These are phyloP conservation scores for Panicum miliaceum DNA, from an alignment of 176 grass and related monocot genomes.

Conservation along the genomic window DNA sequence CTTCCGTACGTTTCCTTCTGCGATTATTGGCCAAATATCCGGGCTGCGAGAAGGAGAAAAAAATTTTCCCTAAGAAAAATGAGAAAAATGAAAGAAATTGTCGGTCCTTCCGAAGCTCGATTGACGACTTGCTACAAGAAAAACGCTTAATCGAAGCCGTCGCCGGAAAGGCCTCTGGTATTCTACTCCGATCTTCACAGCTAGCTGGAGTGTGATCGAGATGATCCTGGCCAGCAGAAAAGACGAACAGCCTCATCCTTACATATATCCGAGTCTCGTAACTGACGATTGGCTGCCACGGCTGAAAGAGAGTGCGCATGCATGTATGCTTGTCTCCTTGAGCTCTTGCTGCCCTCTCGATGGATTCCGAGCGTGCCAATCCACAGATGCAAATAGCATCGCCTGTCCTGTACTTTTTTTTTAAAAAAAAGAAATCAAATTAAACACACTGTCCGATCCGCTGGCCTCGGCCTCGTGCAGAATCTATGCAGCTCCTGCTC, in stretches of 20 bases:
- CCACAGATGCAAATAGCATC: neutral
- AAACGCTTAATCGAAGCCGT: neutral
- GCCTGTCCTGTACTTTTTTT: neutral
- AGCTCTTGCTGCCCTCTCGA: neutral
- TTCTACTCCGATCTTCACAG: neutral
- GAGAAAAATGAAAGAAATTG: too few relatives aligned
- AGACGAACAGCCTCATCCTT: neutral
- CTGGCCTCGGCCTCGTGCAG: neutral
- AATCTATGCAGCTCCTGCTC: constrained; percentile 13
- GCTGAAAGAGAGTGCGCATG: constrained; percentile 4
- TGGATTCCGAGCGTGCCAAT: neutral
- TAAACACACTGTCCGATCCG: neutral
- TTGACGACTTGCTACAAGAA: neutral
- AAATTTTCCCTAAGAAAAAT: too few relatives aligned
- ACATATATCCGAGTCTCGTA: neutral
- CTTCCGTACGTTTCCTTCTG: too few relatives aligned
- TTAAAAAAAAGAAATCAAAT: neutral
- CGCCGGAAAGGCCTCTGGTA: neutral
- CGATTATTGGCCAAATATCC: too few relatives aligned
- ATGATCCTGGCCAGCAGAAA: neutral
- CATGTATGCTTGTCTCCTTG: neutral
- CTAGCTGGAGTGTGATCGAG: neutral
- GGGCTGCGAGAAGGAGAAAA: too few relatives aligned
- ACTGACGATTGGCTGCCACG: neutral
- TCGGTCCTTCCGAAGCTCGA: neutral